Evolutionary conservation across 352 stramenopile genomes (phyloP), one percentile per base, ranked within the genome.

Genomic region (Phytophthora uliginosa): DNA sequence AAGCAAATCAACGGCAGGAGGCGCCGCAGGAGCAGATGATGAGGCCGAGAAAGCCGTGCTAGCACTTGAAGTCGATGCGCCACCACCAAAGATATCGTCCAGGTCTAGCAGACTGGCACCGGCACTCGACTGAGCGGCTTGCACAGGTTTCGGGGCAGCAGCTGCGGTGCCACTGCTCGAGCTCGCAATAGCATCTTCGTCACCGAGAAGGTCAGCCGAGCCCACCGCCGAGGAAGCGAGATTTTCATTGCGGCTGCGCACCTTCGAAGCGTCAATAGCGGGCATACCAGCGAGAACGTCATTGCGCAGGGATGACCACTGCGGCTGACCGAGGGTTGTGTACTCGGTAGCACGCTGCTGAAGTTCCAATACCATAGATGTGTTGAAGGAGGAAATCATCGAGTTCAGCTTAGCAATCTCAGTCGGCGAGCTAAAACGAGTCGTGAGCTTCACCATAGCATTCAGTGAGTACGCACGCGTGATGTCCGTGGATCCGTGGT

Each of bases 291-390:
- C 89, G 33, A 99, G 82, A 50, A 98, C 91, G 66, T 99, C 95
- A 33, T 82, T 79, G 28, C 90, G 90, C 40, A 95, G 82, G 66
- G 81, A 77, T 15, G 78, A 66, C 91, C 88, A 96, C 33, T 88
- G 78, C 7, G 82, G 83, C 50, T 95, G 77, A 24, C 99, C 84
- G 24, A 99, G 81, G 8, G 89, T 93, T 54, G 86, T 86, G 81
- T 99, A 99, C 81, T 99, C 98, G 51, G 91, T 98, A 13, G 97
- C 93, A 34, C 98, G 92, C 53, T 99, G 91, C 84, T 99, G 98
- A n/a, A 99, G 84, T 73, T 99, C 98, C 7, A 99, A 79, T 28
- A 95, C 83, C 67, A 98, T 91, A 18, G 94, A 98, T 24, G 83
- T 87, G 74, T 97, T 92, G 73, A 98, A 97, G 48, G 95, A 92